Base-by-base conservation (phyloP, 164 flowering plant genomes). In the Saururus chinensis region DNA sequence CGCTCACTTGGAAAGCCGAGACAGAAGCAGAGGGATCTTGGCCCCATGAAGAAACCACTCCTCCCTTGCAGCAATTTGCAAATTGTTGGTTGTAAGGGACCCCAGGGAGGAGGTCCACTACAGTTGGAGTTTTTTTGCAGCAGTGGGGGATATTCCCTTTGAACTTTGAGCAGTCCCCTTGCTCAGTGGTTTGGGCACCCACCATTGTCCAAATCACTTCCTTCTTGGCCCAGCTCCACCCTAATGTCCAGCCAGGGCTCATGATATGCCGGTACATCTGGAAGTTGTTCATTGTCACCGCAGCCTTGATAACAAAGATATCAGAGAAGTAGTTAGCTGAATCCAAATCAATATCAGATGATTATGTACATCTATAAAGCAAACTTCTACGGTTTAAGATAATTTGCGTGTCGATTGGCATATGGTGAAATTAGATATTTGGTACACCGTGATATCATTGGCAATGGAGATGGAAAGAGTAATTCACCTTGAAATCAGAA, bases 221-320 rank as follows among this genome's bases (percentile, higher is more conserved):
- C 60, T 82, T 84, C 71, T 82, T 84, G 0, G 89, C 86, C 96
- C 96, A 87, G 41, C 88, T 76, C 95, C 95, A 89, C 19, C 88
- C 87, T 10, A 87, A 25, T 19, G 75, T 78, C 90, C 90, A 83
- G 0, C 90, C 87, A 4, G 90, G 90, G 61, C 51, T 75, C 77
- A 71, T 71, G 9, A 85, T 82, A 66, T 80, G 86, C 40, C 90
- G 77, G 54, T 75, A 80, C 80, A 68, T 75, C 70, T 85, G 88
- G 71, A 83, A 85, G 68, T 83, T 85, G 75, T 72, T 71, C 78
- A 85, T 81, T 9, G 82, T 81, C 52, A 83, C 88, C 11, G 45
- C 66, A n/a, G 88, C 91, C 91, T 81, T 73, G 23, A 66, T 62
- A 23, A 24, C 5, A n/a, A 21, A n/a, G 25, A 13, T 21, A 21